Evolutionary conservation across 2,329 filamentous ascomycete species (phyloP).

Genomic region (Penicillium palitans): DNA sequence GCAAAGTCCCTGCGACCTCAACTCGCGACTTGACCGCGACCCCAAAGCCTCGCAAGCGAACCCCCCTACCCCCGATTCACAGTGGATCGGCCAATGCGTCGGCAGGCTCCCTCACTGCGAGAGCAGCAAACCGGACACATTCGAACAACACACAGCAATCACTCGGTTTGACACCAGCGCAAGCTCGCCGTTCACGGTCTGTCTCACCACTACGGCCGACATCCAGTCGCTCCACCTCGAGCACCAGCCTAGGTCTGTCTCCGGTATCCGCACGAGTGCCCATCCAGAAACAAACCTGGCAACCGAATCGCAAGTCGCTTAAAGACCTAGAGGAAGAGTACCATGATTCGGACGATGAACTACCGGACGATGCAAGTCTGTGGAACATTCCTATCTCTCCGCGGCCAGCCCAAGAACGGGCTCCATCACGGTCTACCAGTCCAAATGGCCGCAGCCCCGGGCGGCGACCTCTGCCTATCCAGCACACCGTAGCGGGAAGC

Average conservation of each 20-base stretch:
- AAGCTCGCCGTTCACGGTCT: constrained; percentile 35
- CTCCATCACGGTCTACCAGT: constrained; percentile 43
- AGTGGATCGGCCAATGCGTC: constrained; percentile 29
- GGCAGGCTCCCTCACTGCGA: constrained; percentile 27
- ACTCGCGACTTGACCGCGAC: constrained; percentile 39
- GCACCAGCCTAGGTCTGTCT: constrained; percentile 31
- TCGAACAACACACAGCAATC: constrained; percentile 23
- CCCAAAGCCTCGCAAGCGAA: constrained; percentile 27
- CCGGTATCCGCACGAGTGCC: constrained; percentile 27
- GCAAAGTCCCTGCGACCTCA: constrained; percentile 30
- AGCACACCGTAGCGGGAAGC: constrained; percentile 37
- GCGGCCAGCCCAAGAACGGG: constrained; percentile 42
- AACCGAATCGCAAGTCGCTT: constrained; percentile 48
- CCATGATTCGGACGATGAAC: constrained; percentile 52
- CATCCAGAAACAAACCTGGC: constrained; percentile 43
- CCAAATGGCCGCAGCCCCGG: constrained; percentile 44
- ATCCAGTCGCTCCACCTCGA: constrained; percentile 29
- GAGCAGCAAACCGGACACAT: constrained; percentile 28
- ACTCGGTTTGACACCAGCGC: constrained; percentile 29
- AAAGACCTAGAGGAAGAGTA: constrained; percentile 53
- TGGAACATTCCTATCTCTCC: constrained; percentile 55
- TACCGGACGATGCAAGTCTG: constrained; percentile 52
- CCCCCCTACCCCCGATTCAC: constrained; percentile 27
- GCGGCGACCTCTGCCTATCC: constrained; percentile 45
- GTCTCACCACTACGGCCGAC: constrained; percentile 31